Conservation (phyloP, 768 basidiomycete genomes). For the Macrolepiota fuliginosa region DNA sequence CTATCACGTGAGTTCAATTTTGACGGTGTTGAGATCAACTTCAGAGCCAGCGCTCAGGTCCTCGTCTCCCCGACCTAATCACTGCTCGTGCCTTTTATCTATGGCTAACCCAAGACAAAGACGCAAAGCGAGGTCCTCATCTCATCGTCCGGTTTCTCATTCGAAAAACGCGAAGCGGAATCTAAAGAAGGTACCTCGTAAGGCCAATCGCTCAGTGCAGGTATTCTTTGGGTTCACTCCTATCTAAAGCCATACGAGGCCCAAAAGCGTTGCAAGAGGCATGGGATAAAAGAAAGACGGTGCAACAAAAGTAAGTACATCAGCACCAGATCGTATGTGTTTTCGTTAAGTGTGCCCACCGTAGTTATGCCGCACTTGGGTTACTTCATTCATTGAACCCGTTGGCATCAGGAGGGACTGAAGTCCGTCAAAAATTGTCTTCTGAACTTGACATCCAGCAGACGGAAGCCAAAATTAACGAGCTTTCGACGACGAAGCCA, state of each 20-base stretch:
- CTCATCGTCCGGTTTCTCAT: conserved; percentile 71
- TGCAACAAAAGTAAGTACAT: conserved; percentile 81
- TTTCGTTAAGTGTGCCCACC: not conserved
- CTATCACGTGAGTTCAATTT: conserved; percentile 15
- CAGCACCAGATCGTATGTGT: not conserved
- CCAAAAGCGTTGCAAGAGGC: conserved; percentile 78
- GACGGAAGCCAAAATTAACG: not conserved
- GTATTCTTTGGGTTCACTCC: not conserved
- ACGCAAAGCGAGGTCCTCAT: conserved; percentile 76
- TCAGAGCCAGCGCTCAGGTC: not conserved
- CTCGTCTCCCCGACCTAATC: not conserved
- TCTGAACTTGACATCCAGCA: conserved; percentile 13
- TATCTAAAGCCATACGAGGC: conserved; percentile 66
- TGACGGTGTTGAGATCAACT: not conserved
- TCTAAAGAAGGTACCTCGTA: conserved; percentile 76
- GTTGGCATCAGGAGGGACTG: conserved; percentile 64
- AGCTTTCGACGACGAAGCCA: conserved; percentile 11
- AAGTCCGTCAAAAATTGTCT: conserved; percentile 31
- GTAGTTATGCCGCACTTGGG: conserved; percentile 78
- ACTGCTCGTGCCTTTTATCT: not conserved
- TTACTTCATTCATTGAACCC: conserved; percentile 69
- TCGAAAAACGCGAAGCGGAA: conserved; percentile 73
- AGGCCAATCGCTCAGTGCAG: conserved; percentile 19
- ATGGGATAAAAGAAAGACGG: conserved; percentile 87
- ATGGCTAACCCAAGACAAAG: conserved; percentile 98